Conservation (phyloP, 305 asterid genomes). For the Rubia tinctorum region DNA sequence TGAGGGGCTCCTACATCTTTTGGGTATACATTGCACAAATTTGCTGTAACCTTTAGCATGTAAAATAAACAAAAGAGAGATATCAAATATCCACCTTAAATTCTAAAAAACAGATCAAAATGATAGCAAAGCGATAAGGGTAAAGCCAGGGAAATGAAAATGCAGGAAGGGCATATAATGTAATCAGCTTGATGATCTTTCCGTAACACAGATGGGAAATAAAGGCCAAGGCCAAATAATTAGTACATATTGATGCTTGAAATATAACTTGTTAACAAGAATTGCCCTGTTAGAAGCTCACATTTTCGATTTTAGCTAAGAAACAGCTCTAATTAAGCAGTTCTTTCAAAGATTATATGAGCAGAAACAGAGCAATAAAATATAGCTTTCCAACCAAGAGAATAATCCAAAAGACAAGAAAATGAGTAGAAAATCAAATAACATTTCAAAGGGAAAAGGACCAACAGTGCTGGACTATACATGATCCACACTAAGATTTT, state of each 20-base stretch:
- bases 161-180: neutral
- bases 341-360: neutral
- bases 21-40: constrained; percentile 39
- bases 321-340: neutral
- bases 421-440: neutral
- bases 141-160: neutral
- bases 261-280: no score
- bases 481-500: neutral
- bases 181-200: neutral
- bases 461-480: neutral
- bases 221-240: neutral
- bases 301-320: neutral
- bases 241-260: neutral
- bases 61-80: neutral
- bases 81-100: neutral
- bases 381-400: neutral
- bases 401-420: neutral
- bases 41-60: constrained; percentile 41
- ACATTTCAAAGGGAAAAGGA: neutral
- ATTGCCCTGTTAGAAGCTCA: neutral
- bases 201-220: neutral
- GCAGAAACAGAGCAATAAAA: neutral
- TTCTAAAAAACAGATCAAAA: neutral
- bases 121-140: neutral
- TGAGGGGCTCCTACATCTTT: constrained; percentile 70